phyloP scores from a whole-genome alignment of 257 asterid genomes.

The Jacaranda copaia region DNA sequence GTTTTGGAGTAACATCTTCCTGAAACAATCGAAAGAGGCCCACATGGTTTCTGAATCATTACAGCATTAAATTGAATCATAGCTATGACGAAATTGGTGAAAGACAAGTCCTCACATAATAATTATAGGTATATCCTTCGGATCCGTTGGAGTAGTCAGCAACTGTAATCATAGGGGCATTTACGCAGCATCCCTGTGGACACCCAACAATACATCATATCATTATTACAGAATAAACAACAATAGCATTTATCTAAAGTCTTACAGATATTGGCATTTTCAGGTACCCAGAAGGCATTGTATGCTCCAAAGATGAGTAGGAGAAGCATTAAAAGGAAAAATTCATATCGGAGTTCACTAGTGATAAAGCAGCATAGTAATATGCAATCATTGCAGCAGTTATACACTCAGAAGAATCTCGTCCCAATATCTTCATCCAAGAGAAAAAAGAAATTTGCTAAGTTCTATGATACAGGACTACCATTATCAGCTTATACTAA shows the following conservation, averaged over 20 bases:
- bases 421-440: not conserved
- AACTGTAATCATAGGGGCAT: constrained; percentile 99
- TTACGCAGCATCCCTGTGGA: constrained; percentile 89
- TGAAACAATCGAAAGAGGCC: constrained; percentile 41
- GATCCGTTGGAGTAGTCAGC: constrained; percentile 98
- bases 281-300: not conserved
- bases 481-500: not conserved
- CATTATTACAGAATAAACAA: constrained; percentile 5
- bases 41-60: constrained; percentile 24
- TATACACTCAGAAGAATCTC: not conserved
- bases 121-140: constrained; percentile 87
- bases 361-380: not conserved
- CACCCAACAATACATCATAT: constrained; percentile 32
- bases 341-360: not conserved
- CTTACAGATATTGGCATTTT: constrained; percentile 5
- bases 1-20: constrained; percentile 91
- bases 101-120: constrained; percentile 62
- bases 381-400: constrained; percentile 5
- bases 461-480: constrained; percentile 2
- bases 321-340: not conserved
- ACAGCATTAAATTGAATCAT: not conserved
- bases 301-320: not conserved
- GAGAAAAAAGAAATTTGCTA: constrained; percentile 12
- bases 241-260: not conserved
- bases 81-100: not conserved